Conservation (phyloP, 2,329 filamentous ascomycete genomes). For the Diplodia corticola region DNA sequence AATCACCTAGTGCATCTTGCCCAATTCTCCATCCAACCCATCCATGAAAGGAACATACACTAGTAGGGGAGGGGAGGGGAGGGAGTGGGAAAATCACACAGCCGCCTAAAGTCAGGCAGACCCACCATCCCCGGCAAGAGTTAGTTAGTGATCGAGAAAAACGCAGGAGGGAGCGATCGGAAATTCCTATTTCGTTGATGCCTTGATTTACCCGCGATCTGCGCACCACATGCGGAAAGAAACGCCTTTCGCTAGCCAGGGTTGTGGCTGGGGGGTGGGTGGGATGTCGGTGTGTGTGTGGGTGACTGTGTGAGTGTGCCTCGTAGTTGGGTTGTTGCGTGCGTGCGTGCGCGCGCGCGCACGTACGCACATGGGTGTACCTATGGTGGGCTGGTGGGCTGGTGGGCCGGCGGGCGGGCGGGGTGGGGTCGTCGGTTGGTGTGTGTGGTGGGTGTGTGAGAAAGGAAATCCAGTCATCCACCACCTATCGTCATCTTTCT, state of each 20-base stretch:
- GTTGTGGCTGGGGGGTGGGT: neutral
- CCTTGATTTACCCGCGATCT: neutral
- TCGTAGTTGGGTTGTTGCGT: neutral
- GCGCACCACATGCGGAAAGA: neutral
- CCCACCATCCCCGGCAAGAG: too few species aligned
- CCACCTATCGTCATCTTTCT: neutral
- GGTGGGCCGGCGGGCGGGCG: too few species aligned
- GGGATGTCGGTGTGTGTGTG: neutral
- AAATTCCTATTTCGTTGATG: neutral
- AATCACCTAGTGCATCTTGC: too few species aligned
- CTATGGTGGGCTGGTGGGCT: neutral
- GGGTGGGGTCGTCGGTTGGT: too few species aligned
- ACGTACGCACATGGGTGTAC: neutral
- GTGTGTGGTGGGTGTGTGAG: neutral
- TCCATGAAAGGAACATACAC: too few species aligned
- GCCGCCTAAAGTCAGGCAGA: neutral
- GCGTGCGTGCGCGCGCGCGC: neutral
- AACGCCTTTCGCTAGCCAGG: too few species aligned
- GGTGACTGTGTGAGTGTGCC: neutral
- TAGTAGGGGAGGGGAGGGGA: too few species aligned
- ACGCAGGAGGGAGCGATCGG: neutral
- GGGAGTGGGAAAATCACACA: too few species aligned
- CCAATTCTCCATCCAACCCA: too few species aligned
- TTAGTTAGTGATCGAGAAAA: too few species aligned
- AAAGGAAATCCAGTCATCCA: neutral